Evolutionary conservation across 2,329 filamentous ascomycete species (phyloP), one percentile per base, ranked within the genome.

Genomic region (Verticillium tricorpus): DNA sequence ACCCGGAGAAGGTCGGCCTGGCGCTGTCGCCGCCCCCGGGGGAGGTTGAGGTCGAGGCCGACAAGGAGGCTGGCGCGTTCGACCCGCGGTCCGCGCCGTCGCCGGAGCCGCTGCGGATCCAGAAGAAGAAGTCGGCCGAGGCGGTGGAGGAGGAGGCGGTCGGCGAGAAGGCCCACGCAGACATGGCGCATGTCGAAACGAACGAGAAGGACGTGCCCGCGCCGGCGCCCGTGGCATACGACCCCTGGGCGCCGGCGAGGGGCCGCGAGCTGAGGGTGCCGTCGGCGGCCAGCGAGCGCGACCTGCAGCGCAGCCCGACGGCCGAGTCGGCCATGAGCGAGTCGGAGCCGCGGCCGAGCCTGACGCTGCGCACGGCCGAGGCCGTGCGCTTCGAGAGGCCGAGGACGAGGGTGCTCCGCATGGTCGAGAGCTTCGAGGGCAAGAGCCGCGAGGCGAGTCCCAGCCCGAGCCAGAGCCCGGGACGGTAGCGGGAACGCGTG

Each of bases 361-460:
- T 74, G 39, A 72, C 72, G 17, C 64, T 78, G 32, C 74, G 78
- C 57, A 80, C 77, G 22, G 83, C 82, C 3, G 76, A 84, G 69
- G 79, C 76, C n/a, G 74, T 84, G 58, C 72, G 71, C 52, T 64
- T 79, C 25, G 74, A 78, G 66, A 71, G 71, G 62, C 76, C 80
- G 11, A 70, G 74, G 65, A 80, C 79, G 15, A 71, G 78, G 39
- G 84, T 87, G 32, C 69, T 84, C 56, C 76, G 78, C 56, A 85
- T 87, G 82, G 82, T 87, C 45, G 78, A 86, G 67, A 79, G 74
- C 62, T 77, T 86, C 63, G 84, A 87, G 76, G 77, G 71, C 37
- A 70, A 72, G 60, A 82, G 78, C 64, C 73, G 76, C 52, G 76
- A 77, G 54, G 54, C 25, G 60, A 59, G 58, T 14, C 45, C 45